Conservation (phyloP, 2,329 filamentous ascomycete genomes). For the Nemania bipapillata region DNA sequence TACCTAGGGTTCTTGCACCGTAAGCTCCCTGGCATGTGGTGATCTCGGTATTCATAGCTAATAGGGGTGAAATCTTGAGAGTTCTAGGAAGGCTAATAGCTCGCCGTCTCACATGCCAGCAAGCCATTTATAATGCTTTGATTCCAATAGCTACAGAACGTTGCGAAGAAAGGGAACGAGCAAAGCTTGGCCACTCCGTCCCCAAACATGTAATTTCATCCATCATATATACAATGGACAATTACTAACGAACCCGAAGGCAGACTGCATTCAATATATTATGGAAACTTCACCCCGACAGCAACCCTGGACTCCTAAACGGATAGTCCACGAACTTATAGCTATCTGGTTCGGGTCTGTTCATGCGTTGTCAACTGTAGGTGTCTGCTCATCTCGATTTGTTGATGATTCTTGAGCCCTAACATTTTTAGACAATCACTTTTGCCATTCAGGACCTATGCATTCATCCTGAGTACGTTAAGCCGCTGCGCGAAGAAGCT, state of each 20-base stretch:
- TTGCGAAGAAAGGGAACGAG: too few species aligned
- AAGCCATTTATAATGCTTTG: too few species aligned
- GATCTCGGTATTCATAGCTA: too few species aligned
- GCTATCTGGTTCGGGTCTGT: slow-evolving; percentile 53
- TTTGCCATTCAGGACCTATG: slow-evolving; percentile 42
- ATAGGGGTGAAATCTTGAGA: too few species aligned
- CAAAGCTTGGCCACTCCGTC: too few species aligned
- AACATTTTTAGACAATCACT: slow-evolving; percentile 30
- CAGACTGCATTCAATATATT: slow-evolving; percentile 51
- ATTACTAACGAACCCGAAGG: slow-evolving; percentile 10
- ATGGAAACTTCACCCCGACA: slow-evolving; percentile 47
- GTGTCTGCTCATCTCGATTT: background rate
- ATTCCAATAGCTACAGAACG: too few species aligned
- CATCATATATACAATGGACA: background rate
- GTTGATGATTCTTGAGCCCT: background rate
- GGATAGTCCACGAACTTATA: slow-evolving; percentile 49
- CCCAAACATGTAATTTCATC: background rate
- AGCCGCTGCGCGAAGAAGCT: slow-evolving; percentile 33
- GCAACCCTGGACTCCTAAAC: slow-evolving; percentile 45
- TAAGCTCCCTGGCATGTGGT: too few species aligned
- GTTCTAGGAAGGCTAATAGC: too few species aligned
- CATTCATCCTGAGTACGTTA: slow-evolving; percentile 37
- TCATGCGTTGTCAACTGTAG: slow-evolving; percentile 46
- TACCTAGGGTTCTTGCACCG: too few species aligned
- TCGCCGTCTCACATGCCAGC: too few species aligned